Evolutionary conservation across 2,329 filamentous ascomycete species (phyloP).

Genomic region (Botryosphaeria dothidea): DNA sequence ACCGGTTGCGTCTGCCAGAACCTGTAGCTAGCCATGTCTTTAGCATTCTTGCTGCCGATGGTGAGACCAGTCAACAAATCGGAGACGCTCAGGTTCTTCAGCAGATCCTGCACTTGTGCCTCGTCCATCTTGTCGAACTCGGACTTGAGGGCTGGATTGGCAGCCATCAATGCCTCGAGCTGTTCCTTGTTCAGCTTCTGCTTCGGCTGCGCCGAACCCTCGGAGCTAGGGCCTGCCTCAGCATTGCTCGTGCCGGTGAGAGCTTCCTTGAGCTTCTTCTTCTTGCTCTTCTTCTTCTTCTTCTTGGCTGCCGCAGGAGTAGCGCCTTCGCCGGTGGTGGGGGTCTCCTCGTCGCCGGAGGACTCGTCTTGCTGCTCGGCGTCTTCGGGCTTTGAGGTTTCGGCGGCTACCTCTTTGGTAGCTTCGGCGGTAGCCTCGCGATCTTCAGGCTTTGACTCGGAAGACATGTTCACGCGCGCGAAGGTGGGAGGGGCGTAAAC

Average conservation of each 20-base stretch:
- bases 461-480: constrained; percentile 16
- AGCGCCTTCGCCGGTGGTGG: constrained; percentile 22
- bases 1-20: constrained; percentile 99
- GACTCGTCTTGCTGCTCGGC: constrained; percentile 31
- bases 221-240: constrained; percentile 20
- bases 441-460: constrained; percentile 63
- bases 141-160: constrained; percentile 40
- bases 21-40: constrained; percentile 96
- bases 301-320: constrained; percentile 37
- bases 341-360: constrained; percentile 40
- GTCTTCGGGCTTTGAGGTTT: constrained; percentile 31
- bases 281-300: constrained; percentile 69
- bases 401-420: constrained; percentile 27
- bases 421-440: constrained; percentile 52
- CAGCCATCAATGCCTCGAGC: constrained; percentile 36
- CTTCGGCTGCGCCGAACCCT: constrained; percentile 14
- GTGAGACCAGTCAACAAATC: constrained; percentile 76
- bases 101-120: constrained; percentile 44
- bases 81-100: constrained; percentile 66
- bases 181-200: constrained; percentile 38
- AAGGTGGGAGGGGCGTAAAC: background rate
- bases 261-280: constrained; percentile 58
- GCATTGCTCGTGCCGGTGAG: constrained; percentile 36
- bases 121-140: constrained; percentile 33
- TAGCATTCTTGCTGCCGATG: constrained; percentile 80